These are phyloP conservation scores for Pseudoturritis turrita DNA, from an alignment of 345 rosid species.

Conservation along the genomic window DNA sequence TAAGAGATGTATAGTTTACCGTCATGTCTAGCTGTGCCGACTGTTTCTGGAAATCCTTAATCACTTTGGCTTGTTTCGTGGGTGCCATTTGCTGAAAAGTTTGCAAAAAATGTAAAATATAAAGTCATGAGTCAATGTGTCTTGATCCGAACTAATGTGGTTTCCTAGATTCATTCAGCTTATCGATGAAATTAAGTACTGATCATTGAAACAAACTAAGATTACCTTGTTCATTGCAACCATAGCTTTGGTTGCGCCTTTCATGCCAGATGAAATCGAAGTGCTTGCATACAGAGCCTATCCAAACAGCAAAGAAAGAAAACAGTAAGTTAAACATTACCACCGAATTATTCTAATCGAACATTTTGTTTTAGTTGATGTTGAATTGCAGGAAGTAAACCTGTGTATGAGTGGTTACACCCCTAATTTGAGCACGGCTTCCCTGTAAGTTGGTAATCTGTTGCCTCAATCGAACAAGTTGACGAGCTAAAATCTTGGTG, in stretches of 20 bases:
- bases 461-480: conserved; percentile 91
- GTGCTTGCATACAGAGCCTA: conserved; percentile 94
- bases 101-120: background rate
- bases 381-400: conserved; percentile 27
- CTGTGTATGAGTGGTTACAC: conserved; percentile 96
- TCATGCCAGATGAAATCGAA: conserved; percentile 94
- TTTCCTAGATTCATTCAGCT: background rate
- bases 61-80: conserved; percentile 80
- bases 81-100: conserved; percentile 87
- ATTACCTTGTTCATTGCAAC: conserved; percentile 94
- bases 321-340: background rate
- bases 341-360: background rate
- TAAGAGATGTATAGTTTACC: conserved; percentile 35
- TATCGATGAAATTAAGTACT: background rate
- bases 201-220: background rate
- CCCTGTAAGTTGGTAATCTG: conserved; percentile 96
- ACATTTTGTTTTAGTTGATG: background rate
- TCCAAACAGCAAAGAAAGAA: conserved; percentile 2
- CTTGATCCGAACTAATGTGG: background rate
- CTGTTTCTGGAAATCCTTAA: conserved; percentile 90
- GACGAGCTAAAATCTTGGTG: conserved; percentile 88
- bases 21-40: conserved; percentile 95
- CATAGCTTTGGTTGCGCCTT: conserved; percentile 98
- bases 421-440: conserved; percentile 96
- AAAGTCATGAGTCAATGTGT: background rate